phyloP scores from a whole-genome alignment of 305 asterid genomes.

The Fraxinus sp. region DNA sequence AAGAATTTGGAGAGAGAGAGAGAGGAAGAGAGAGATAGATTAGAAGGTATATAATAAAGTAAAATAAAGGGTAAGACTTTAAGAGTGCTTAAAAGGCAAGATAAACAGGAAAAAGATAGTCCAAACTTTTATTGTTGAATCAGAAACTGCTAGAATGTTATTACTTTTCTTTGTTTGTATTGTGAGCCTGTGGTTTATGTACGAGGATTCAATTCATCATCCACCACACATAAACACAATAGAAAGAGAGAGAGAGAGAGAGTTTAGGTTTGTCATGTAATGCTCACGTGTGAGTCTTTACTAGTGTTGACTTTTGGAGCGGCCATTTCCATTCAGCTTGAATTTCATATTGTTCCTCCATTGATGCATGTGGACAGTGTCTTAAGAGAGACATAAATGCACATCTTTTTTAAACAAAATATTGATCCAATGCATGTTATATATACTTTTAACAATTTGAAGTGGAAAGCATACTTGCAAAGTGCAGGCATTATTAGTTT shows the following conservation, averaged over 20 bases:
- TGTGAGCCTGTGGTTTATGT: conserved; percentile 26
- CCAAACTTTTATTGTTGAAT: conserved; percentile 23
- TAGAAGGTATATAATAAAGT: conserved; percentile 29
- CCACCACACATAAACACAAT: too few relatives aligned
- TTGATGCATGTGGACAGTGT: conserved; percentile 13
- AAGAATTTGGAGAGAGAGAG: conserved; percentile 27
- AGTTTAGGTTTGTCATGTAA: background rate
- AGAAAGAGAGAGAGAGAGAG: background rate
- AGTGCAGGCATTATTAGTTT: conserved; percentile 21
- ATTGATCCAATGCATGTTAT: conserved; percentile 4
- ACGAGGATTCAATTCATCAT: conserved; percentile 29
- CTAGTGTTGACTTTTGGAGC: conserved; percentile 26
- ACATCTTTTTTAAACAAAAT: background rate
- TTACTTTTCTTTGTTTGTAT: conserved; percentile 1
- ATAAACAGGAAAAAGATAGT: conserved; percentile 42
- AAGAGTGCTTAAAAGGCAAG: conserved; percentile 85
- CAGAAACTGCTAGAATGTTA: conserved; percentile 30
- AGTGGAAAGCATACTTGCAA: background rate
- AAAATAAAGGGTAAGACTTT: conserved; percentile 22
- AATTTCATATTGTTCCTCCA: conserved; percentile 5
- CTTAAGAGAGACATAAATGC: conserved; percentile 14
- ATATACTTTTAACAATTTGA: background rate
- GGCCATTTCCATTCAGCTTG: background rate
- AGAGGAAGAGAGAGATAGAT: conserved; percentile 16
- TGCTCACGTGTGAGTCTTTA: conserved; percentile 27